Evolutionary conservation across 108 stramenopile genomes (phyloP).

Genomic region (Licmophora abbreviata): DNA sequence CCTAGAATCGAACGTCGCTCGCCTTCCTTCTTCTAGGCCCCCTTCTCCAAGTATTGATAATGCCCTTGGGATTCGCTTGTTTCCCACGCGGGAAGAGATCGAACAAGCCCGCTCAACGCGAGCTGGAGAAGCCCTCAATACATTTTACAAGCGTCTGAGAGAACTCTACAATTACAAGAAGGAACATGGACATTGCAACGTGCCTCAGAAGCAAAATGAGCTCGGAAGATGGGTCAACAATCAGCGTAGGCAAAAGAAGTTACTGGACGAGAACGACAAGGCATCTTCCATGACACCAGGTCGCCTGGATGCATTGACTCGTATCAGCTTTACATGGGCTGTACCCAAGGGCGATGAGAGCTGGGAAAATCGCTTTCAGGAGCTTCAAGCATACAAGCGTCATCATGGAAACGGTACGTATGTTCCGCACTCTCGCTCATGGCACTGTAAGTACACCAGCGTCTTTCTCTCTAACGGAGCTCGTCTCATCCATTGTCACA

Average conservation of each 20-base stretch:
- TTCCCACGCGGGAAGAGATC: too few species aligned
- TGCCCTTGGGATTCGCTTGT: too few species aligned
- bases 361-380: neutral
- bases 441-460: too few species aligned
- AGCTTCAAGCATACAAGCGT: neutral
- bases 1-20: too few species aligned
- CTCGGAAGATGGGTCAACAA: slow-evolving; percentile 30
- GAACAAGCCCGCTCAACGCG: too few species aligned
- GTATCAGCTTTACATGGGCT: neutral
- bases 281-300: too few species aligned
- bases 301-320: neutral
- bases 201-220: slow-evolving; percentile 46
- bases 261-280: slow-evolving; percentile 18
- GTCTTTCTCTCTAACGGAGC: too few species aligned
- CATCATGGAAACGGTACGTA: neutral
- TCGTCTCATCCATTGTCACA: too few species aligned
- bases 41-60: too few species aligned
- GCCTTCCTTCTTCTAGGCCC: too few species aligned
- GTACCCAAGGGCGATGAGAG: neutral
- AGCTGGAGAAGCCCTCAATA: slow-evolving; percentile 15
- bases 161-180: slow-evolving; percentile 25
- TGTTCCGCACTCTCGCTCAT: too few species aligned
- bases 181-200: slow-evolving; percentile 35
- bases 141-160: slow-evolving; percentile 32
- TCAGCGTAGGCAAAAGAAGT: slow-evolving; percentile 29